Base-by-base conservation (phyloP, 1,284 basidiomycete genomes). In the Uromyces viciae-fabae region DNA sequence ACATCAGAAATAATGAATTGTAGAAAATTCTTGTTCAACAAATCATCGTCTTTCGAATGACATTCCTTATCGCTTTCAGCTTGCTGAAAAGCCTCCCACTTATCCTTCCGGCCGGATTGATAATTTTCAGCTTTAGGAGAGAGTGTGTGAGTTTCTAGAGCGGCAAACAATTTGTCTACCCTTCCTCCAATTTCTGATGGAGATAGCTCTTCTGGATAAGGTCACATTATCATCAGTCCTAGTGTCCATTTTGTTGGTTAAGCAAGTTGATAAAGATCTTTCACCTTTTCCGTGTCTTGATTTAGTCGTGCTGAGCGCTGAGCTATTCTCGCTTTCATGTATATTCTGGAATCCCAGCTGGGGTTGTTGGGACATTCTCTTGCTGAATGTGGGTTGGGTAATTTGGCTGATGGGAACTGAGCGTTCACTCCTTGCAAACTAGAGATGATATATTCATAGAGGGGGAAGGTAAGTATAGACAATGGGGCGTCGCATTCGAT, bases 1-100 rank as follows among this genome's bases (percentile, higher is more conserved):
- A 69, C 66, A 69, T 69, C 66, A 15, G 66, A 69, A 40, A 46
- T 40, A 31, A 69, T 40, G 66, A 69, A 69, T 69, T 40, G 66
- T 43, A 43, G 66, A n/a, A 46, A 3, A 69, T 46, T 46, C 22
- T 28, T 69, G 7, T 15, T 17, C 42, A 15, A 14, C 42, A 69
- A 31, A 5, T 43, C 36, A 28, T 42, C 25, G 38, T 60, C 36
- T n/a, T 69, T 31, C 25, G 36, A 43, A 42, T 7, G 15, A 31
- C 42, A 69, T 25, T 46, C 33, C n/a, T 42, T 43, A 43, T 25
- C 15, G n/a, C 66, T 46, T n/a, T 28, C 66, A 28, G 49, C 66
- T 28, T 69, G n/a, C 25, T 46, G 66, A 69, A 69, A 28, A 25
- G 66, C 15, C 42, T 46, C 42, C 66, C 66, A 69, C 42, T 69